Base-by-base conservation (phyloP, 2,329 filamentous ascomycete species). In the Macrophomina phaseolina region DNA sequence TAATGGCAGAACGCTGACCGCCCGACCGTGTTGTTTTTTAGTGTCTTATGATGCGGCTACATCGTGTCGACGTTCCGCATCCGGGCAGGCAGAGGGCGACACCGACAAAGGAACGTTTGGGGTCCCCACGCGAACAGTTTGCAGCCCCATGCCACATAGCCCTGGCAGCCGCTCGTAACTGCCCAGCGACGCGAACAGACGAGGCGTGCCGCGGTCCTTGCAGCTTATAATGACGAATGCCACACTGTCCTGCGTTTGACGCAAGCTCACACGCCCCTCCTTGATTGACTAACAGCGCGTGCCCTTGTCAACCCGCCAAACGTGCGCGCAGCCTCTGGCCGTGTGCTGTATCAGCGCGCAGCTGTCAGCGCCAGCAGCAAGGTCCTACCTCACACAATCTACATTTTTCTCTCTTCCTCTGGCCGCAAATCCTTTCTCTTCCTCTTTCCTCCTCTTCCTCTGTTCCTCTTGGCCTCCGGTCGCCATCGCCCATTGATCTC, bases 181-280 rank as follows among this genome's bases (percentile, higher is more conserved):
- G 42, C 46, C 53, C 63, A 58, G 55, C 53, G 64, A 66, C 64
- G 64, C 55, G 64, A 66, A 66, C 64, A 56, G 53, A 42, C n/a
- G 53, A 49, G 30, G 32, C 9, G 36, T 7, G 40, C 45, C 28
- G 38, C 48, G 45, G 55, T 66, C 46, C 64, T 61, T 66, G 64
- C 58, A 49, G 58, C 64, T 66, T 66, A 60, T 60, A 60, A 66
- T 28, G 53, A 66, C 55, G 55, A 61, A 60, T 51, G 51, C 63
- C 51, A n/a, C 18, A n/a, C 18, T 9, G 9, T 28, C 58, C 30
- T 62, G 58, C 55, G 64, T 61, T 66, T 46, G 46, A 61, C 58
- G 36, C 30, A 34, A 38, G n/a, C 23, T 55, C 52, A 28, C 55
- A 16, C 23, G 38, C 42, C 32, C 42, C 64, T 61, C 55, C 55